These are phyloP conservation scores for Tetradesmus lagerheimii DNA, from an alignment of 139 green algal species.

Conservation along the genomic window DNA sequence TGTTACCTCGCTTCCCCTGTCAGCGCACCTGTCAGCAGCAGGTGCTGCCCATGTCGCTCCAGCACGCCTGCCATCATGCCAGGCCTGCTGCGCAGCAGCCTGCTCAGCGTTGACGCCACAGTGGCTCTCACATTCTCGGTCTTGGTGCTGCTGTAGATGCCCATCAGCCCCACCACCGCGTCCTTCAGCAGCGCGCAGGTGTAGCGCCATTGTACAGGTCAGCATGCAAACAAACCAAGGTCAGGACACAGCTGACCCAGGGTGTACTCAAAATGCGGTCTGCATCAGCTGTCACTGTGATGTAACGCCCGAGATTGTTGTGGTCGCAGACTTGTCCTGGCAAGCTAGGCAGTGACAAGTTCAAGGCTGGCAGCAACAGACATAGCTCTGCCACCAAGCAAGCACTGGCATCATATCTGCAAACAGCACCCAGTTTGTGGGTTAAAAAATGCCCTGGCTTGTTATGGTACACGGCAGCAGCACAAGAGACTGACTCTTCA, in stretches of 20 bases:
- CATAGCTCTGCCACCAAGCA: background rate
- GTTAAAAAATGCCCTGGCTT: background rate
- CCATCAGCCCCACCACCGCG: constrained; percentile 57
- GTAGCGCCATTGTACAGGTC: too few species aligned
- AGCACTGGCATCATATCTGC: background rate
- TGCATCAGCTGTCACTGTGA: too few species aligned
- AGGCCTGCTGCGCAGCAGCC: constrained; percentile 67
- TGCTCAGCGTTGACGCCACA: constrained; percentile 76
- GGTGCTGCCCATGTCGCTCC: background rate
- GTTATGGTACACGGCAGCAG: too few species aligned
- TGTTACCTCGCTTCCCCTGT: background rate
- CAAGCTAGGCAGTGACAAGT: background rate
- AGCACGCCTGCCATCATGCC: constrained; percentile 27
- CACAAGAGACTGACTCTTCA: too few species aligned
- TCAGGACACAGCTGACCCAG: too few species aligned
- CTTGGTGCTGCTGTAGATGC: constrained; percentile 51
- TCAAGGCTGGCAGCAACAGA: background rate
- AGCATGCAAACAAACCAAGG: too few species aligned
- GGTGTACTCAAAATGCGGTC: too few species aligned
- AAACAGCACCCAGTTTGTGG: background rate
- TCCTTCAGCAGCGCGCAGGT: constrained; percentile 45
- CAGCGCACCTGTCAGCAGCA: constrained; percentile 30
- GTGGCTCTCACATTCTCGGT: constrained; percentile 80
- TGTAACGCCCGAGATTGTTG: too few species aligned
- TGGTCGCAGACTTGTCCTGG: too few species aligned